Base-by-base conservation (phyloP, 495 filamentous ascomycete species). In the Talaromyces wortmannii region DNA sequence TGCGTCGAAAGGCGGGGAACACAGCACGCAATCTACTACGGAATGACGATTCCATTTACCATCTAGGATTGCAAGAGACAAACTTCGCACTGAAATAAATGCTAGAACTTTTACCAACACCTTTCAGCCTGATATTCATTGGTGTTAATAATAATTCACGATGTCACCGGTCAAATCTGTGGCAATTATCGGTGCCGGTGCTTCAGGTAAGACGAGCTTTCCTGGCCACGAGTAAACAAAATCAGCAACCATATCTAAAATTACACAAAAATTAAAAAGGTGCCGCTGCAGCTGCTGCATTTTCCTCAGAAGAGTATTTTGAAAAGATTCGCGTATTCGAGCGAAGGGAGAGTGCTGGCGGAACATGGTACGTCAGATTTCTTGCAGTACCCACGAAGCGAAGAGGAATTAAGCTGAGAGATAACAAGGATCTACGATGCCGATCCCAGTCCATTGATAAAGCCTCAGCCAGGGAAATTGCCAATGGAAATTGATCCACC, bases 161-260 rank as follows among this genome's bases (percentile, higher is more conserved):
- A 23, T 23, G 13, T 40, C 36, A 8, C 8, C 50, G 17, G 71
- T 78, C 57, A 76, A 67, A 53, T 78, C 74, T 2, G 74, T 80
- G 2, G 76, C 77, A 5, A 70, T 80, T 40, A 76, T 80, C 45
- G 77, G 77, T 4, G 77, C 77, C 2, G 77, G 77, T 7, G 76
- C 77, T 17, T 62, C 74, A 52, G 77, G 75, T 77, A 69, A 40
- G 56, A 52, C n/a, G 36, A 6, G 23, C 54, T 32, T 31, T 50
- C 45, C 11, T 17, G 11, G 54, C 17, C 11, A 10, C 17, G 50
- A 46, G 40, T 16, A 6, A 52, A 2, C 15, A 5, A 52, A 46
- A 2, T 3, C 10, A 23, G 4, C n/a, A 51, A 36, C 12, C 23
- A 29, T 52, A 52, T 29, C 43, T 30, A 12, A 48, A 5, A 46